Conservation (phyloP, 768 basidiomycete genomes). For the Lentinus brumalis region DNA sequence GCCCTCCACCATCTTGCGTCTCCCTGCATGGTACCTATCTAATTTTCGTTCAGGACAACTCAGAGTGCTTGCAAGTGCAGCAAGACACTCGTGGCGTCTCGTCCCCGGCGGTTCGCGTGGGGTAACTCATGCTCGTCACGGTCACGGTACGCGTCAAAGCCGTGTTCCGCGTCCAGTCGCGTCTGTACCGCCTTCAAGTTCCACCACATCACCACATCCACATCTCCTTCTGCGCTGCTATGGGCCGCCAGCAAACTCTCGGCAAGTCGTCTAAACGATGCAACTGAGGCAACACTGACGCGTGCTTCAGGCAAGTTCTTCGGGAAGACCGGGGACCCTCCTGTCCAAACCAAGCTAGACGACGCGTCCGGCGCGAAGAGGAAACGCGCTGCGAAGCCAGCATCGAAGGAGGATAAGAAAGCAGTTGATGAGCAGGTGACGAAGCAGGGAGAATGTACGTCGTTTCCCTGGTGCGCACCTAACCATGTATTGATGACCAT, state of each 20-base stretch:
- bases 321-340: constrained; percentile 69
- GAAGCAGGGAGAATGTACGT: not conserved
- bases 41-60: too few species aligned
- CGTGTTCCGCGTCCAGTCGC: constrained; percentile 19
- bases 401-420: constrained; percentile 24
- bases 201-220: constrained; percentile 11
- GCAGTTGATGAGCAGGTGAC: constrained; percentile 18
- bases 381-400: constrained; percentile 31
- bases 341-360: constrained; percentile 77
- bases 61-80: too few species aligned
- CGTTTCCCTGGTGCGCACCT: not conserved
- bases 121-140: constrained; percentile 28
- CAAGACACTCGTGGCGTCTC: too few species aligned
- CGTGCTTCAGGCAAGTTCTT: constrained; percentile 68
- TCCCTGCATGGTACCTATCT: too few species aligned
- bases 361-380: constrained; percentile 71
- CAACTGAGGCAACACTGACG: not conserved
- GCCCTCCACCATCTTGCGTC: too few species aligned
- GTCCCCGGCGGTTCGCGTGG: constrained; percentile 12
- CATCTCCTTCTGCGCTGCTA: constrained; percentile 31
- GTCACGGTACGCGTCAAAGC: constrained; percentile 30
- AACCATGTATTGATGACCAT: not conserved
- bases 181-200: constrained; percentile 5
- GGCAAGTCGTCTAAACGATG: constrained; percentile 39
- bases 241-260: constrained; percentile 77